Evolutionary conservation across 805 yeast genomes (phyloP), one percentile per base, ranked within the genome.

Genomic region (Starmerella potacharoeniae): DNA sequence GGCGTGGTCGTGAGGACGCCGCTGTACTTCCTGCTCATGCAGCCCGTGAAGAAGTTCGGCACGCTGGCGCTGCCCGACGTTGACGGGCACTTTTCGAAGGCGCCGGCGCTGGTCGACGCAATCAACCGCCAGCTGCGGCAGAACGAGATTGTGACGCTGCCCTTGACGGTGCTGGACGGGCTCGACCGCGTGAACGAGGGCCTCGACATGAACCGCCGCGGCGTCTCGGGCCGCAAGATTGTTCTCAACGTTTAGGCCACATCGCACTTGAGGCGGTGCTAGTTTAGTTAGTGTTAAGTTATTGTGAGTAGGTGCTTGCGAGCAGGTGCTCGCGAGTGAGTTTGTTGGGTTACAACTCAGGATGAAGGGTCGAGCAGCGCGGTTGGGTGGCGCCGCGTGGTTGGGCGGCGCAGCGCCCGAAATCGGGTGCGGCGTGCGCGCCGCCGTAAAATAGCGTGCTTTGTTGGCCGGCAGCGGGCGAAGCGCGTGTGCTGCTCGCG

Each of bases 151-250:
- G 43, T 31, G 16, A 17, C 63, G 8, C 52, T 57, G 41, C 63
- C 64, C 0, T 46, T 59, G 35, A 52, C 41, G 30, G 65, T 66
- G 6, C 54, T 61, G 10, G 53, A 58, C n/a, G 60, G 68, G 8
- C 55, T 66, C 22, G 66, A 62, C 37, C 47, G 50, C 33, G 52
- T 65, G 33, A 58, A 59, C 39, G 58, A 53, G 31, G 68, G 62
- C 3, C 43, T 62, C 16, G 59, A 49, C 35, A 28, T 52, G 40
- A 55, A 51, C 49, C 58, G 59, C 31, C 50, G 53, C 35, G 66
- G 68, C 34, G 64, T 62, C 17, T 51, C 59, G 10, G 67, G 60
- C 16, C 54, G 52, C 33, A 65, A 65, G 57, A 45, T 64, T 13
- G 68, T 66, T 29, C 54, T 66, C 29, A 35, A 52, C 14, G 45